Conservation (phyloP, 108 stramenopile genomes). For the Fragilaria radians region DNA sequence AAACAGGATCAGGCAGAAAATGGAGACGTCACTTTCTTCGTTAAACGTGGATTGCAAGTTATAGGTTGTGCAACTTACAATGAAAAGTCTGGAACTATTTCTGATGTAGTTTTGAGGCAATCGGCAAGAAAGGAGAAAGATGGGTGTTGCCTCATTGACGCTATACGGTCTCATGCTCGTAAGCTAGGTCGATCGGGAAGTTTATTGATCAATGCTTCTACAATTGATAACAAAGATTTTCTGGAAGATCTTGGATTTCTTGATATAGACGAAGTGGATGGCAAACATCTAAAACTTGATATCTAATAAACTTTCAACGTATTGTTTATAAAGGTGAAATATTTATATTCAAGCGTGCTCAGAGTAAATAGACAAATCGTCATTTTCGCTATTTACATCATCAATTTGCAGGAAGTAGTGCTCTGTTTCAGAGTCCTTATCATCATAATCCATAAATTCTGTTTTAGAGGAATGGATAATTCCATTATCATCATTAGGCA, state of each 20-base stretch:
- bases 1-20: too few relatives aligned
- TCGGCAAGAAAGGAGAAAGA: slow-evolving; percentile 26
- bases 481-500: slow-evolving; percentile 52
- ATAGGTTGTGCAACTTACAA: slow-evolving; percentile 55
- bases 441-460: slow-evolving; percentile 15
- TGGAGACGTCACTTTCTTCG: slow-evolving; percentile 41
- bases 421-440: too few relatives aligned
- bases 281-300: too few relatives aligned
- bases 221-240: slow-evolving; percentile 27
- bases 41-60: slow-evolving; percentile 61
- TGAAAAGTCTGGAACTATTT: slow-evolving; percentile 40
- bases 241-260: slow-evolving; percentile 53
- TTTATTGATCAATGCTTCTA: slow-evolving; percentile 28
- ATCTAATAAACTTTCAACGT: too few relatives aligned
- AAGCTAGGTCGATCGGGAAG: slow-evolving; percentile 10
- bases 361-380: too few relatives aligned
- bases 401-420: too few relatives aligned
- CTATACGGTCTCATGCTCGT: slow-evolving; percentile 14
- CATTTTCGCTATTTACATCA: too few relatives aligned
- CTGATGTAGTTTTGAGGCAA: slow-evolving; percentile 62
- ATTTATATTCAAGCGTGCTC: too few relatives aligned
- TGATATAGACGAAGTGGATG: too few relatives aligned
- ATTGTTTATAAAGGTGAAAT: too few relatives aligned
- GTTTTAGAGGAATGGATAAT: slow-evolving; percentile 15
- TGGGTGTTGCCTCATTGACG: slow-evolving; percentile 14